Base-by-base conservation (phyloP, 208 protist genomes). In the Leishmania amazonensis region DNA sequence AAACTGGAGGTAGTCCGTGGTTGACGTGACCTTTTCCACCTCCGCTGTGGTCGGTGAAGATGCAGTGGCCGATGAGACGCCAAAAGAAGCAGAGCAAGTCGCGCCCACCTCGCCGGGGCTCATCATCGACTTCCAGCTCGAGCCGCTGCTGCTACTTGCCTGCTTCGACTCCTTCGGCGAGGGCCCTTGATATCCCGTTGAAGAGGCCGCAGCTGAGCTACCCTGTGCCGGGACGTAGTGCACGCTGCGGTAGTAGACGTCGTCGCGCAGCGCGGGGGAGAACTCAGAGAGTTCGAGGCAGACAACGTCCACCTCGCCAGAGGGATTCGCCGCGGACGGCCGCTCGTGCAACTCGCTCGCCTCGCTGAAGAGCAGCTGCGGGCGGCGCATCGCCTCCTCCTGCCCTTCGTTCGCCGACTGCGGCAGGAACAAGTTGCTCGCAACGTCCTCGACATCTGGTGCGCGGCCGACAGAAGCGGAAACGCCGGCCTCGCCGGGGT, bases 201-300 rank as follows among this genome's bases (percentile, higher is more conserved):
- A 75, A 24, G 67, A 47, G 9, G 64, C 35, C 35, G 45, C 72
- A 21, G 81, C 70, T 35, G 38, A 58, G 9, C 42, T 78, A 2
- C 68, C 58, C n/a, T 57, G 73, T 49, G 42, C 72, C 24, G 84
- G 80, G 11, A 96, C 74, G 85, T 97, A 97, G 83, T 96, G 93
- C 76, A 98, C 86, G 79, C 95, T 98, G 75, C 95, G 93, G 80
- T 94, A 98, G 78, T 93, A 92, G 47, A 95, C 88, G 83, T 98
- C 95, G 85, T 96, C 89, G 1, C 87, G 86, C 47, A 88, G 76
- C 51, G 51, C 24, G 31, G 92, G 65, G 75, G 96, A 91, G 84
- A 93, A 98, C 84, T 98, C 93, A 70, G 89, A 86, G 45, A 98
- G 83, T 85, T 98, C 91, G 77, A 98, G 86, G 81, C 89, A 92